Percentiles rank a stretch among this genome's conserved stretches.
Evolutionary conservation across 371 early-diverging fungal species (phyloP).

Genomic region (Mucor sp.): DNA sequence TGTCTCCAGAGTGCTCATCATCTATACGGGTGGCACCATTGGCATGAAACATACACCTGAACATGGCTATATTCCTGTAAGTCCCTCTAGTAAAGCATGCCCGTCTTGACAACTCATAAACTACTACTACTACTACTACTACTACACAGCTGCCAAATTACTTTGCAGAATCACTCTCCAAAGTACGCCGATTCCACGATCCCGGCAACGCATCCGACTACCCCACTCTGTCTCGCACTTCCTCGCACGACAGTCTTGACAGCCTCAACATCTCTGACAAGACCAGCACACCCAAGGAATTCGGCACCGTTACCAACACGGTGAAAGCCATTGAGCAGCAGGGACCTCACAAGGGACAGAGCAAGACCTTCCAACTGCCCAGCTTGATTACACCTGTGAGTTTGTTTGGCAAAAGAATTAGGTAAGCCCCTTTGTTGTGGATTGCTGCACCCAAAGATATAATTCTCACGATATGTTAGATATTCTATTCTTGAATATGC

Average conservation of each 20-base stretch:
- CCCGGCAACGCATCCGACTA: constrained; percentile 27
- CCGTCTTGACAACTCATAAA: not conserved
- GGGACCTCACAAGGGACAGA: constrained; percentile 18
- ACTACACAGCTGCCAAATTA: constrained; percentile 59
- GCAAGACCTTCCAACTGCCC: constrained; percentile 40
- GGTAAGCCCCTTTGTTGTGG: constrained; percentile 34
- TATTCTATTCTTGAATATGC: constrained; percentile 94
- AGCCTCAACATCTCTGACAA: constrained; percentile 18
- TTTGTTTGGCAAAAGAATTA: constrained; percentile 90
- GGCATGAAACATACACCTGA: constrained; percentile 86
- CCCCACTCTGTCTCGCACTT: constrained; percentile 21
- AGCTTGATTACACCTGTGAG: constrained; percentile 91
- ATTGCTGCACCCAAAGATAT: not conserved
- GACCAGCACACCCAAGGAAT: constrained; percentile 6
- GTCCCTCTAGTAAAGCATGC: constrained; percentile 4
- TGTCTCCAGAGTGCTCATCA: constrained; percentile 81
- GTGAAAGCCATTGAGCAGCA: constrained; percentile 29
- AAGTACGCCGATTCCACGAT: constrained; percentile 89
- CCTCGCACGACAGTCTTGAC: constrained; percentile 33
- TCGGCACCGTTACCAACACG: constrained; percentile 36
- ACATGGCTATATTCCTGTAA: constrained; percentile 79
- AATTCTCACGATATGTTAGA: constrained; percentile 28
- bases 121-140: no score
- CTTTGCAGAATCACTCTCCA: constrained; percentile 75
- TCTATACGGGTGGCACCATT: constrained; percentile 96